These are phyloP conservation scores for Trichocladium antarcticum DNA, from an alignment of 495 filamentous ascomycete genomes.

Conservation along the genomic window DNA sequence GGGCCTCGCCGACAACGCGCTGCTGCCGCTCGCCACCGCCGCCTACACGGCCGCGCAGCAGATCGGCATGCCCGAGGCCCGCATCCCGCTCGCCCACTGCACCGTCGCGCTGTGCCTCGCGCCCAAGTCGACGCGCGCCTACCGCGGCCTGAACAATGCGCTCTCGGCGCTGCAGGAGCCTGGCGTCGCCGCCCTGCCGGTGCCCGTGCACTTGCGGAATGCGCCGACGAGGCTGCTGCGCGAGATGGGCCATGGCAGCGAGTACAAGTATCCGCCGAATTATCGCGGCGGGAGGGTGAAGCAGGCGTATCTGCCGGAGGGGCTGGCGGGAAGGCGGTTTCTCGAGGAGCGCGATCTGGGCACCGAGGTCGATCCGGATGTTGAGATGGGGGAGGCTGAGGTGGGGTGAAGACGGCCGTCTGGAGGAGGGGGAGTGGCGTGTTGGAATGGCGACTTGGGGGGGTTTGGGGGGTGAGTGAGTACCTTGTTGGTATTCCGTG, in stretches of 20 bases:
- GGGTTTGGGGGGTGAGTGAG: too few species aligned
- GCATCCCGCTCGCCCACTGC: slow-evolving; percentile 83
- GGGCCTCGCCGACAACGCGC: slow-evolving; percentile 76
- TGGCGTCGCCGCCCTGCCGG: slow-evolving; percentile 62
- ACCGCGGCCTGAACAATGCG: slow-evolving; percentile 70
- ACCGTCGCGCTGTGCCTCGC: slow-evolving; percentile 72
- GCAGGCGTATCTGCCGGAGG: slow-evolving; percentile 82
- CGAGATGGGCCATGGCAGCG: slow-evolving; percentile 76
- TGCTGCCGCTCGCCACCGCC: slow-evolving; percentile 74
- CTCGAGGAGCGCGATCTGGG: slow-evolving; percentile 78
- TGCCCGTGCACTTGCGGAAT: slow-evolving; percentile 83
- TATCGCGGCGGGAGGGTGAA: slow-evolving; percentile 72
- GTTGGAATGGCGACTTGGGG: too few species aligned
- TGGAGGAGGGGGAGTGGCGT: too few species aligned
- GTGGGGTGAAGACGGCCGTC: neutral
- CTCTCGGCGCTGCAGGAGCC: slow-evolving; percentile 64
- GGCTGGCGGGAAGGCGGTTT: slow-evolving; percentile 56
- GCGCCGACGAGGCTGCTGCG: slow-evolving; percentile 88
- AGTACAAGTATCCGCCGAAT: slow-evolving; percentile 95
- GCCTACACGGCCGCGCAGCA: slow-evolving; percentile 77
- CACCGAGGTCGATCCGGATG: slow-evolving; percentile 55
- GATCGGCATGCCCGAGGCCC: slow-evolving; percentile 86
- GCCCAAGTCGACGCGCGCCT: slow-evolving; percentile 76
- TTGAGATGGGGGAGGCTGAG: slow-evolving; percentile 24
- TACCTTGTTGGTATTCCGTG: too few species aligned